Evolutionary conservation across 2,329 filamentous ascomycete genomes (phyloP).

Genomic region (Coniosporium tulheliwenetii): DNA sequence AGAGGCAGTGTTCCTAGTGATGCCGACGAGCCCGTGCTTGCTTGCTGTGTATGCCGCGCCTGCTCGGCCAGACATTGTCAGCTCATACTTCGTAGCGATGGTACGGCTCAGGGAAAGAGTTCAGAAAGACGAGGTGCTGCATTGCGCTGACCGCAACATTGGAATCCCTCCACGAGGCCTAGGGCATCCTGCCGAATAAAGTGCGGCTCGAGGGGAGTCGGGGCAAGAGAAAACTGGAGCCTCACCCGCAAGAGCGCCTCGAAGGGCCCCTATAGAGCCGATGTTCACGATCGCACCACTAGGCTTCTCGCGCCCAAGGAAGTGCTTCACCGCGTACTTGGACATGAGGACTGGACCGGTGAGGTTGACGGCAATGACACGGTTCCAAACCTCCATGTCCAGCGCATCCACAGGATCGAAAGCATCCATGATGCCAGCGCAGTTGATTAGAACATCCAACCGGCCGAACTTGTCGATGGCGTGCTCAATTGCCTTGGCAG

Average conservation of each 20-base stretch:
- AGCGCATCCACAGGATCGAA: constrained; percentile 37
- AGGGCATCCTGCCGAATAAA: too few species aligned
- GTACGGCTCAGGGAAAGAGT: too few species aligned
- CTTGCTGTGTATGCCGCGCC: constrained; percentile 36
- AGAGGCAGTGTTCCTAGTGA: constrained; percentile 42
- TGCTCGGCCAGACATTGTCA: constrained; percentile 1
- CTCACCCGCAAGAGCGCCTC: constrained; percentile 25
- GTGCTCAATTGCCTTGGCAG: constrained; percentile 22
- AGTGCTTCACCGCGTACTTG: constrained; percentile 33
- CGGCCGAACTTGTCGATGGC: constrained; percentile 23
- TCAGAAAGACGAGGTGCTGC: constrained; percentile 3
- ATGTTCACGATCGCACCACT: constrained; percentile 39
- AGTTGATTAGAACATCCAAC: constrained; percentile 44
- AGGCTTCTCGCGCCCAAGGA: constrained; percentile 17
- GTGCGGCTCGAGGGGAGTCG: constrained; percentile 2
- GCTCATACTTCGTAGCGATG: neutral
- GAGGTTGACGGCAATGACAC: constrained; percentile 39
- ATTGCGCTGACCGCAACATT: too few species aligned
- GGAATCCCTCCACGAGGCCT: too few species aligned
- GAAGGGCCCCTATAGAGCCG: constrained; percentile 28
- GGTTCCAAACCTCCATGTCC: constrained; percentile 33
- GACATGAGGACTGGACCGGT: constrained; percentile 38
- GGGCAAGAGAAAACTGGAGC: constrained; percentile 1
- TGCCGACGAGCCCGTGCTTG: constrained; percentile 38
- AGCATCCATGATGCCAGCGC: constrained; percentile 41